phyloP scores from a whole-genome alignment of 106 monocot species.

The Gastrodia elata region DNA sequence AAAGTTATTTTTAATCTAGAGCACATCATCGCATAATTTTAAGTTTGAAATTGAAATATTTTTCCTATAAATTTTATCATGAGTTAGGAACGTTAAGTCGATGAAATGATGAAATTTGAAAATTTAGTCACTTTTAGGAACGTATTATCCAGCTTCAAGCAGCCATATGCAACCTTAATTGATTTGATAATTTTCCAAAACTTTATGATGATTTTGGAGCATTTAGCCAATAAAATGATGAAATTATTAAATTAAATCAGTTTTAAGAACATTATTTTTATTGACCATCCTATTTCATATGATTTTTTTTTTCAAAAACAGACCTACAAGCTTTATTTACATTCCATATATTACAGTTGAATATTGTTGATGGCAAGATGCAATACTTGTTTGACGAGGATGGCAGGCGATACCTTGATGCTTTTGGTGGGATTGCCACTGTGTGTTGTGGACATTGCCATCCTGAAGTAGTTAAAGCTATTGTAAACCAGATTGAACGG shows the following conservation, averaged over 20 bases:
- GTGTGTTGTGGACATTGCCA: constrained; percentile 92
- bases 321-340: neutral
- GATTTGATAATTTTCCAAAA: neutral
- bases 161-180: no score
- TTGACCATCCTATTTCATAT: neutral
- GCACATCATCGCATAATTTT: no score
- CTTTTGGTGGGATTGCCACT: constrained; percentile 89
- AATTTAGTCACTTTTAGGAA: no score
- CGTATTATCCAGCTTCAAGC: no score
- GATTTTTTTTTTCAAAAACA: neutral
- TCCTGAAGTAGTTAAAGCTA: constrained; percentile 68
- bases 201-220: neutral
- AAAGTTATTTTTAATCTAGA: no score
- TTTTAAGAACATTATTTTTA: neutral
- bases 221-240: neutral
- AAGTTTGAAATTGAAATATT: no score
- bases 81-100: no score
- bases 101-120: no score
- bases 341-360: constrained; percentile 36
- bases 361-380: constrained; percentile 90
- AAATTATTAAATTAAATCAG: neutral
- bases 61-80: no score
- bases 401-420: constrained; percentile 80
- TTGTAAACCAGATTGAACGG: constrained; percentile 50
- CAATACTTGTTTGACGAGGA: constrained; percentile 90